Evolutionary conservation across 176 grass and related monocot genomes (phyloP).

Genomic region (Chrysopogon serrulatus): DNA sequence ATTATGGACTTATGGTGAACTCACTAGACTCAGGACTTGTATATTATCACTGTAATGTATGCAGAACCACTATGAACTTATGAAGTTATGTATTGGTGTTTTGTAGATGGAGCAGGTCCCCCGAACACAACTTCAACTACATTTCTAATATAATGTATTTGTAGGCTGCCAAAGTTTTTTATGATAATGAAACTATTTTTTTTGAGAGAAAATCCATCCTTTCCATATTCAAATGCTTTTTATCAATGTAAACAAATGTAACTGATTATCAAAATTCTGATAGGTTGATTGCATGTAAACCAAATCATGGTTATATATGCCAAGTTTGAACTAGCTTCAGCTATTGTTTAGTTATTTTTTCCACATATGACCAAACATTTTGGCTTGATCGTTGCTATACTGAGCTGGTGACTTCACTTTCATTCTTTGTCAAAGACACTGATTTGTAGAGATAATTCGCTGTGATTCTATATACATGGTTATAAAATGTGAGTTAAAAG

Average conservation of each 20-base stretch:
- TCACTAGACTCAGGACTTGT: background rate
- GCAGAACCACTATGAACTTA: background rate
- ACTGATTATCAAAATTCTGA: background rate
- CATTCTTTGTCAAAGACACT: background rate
- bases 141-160: background rate
- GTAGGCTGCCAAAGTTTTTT: background rate
- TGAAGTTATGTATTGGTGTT: background rate
- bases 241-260: background rate
- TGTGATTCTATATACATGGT: background rate
- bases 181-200: background rate
- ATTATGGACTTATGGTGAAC: background rate
- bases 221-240: background rate
- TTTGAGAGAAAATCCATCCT: background rate
- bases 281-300: background rate
- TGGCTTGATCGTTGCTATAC: background rate
- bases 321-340: background rate
- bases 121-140: background rate
- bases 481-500: background rate
- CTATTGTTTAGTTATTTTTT: background rate
- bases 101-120: background rate
- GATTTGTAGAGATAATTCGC: background rate
- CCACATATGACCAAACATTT: background rate
- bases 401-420: background rate
- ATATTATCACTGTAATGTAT: background rate
- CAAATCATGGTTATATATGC: background rate